These are phyloP conservation scores for Limnanthes douglasii DNA, from an alignment of 345 rosid genomes.

Conservation along the genomic window DNA sequence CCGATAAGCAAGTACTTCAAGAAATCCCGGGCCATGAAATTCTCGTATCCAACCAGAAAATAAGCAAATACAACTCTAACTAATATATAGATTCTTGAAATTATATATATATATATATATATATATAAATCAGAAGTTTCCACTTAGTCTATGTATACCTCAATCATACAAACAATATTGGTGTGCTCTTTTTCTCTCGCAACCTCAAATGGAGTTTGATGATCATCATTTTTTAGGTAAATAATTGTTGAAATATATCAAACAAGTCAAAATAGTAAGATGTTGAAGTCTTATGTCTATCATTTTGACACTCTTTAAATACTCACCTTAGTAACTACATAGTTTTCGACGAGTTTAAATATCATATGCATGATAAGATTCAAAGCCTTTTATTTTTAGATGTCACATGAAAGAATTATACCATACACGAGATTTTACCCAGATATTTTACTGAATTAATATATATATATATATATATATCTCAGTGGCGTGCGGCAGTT, in stretches of 20 bases:
- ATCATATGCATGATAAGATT: too few species aligned
- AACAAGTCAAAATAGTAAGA: conserved; percentile 2
- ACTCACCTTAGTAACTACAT: too few species aligned
- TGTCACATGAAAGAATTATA: too few species aligned
- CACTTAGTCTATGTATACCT: conserved; percentile 27
- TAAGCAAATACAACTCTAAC: conserved; percentile 61
- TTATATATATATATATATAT: neutral
- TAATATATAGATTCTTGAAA: neutral
- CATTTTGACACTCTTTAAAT: too few species aligned
- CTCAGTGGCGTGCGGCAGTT: too few species aligned
- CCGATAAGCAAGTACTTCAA: conserved; percentile 72
- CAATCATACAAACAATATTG: conserved; percentile 72
- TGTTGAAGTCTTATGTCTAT: too few species aligned
- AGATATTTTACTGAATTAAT: too few species aligned
- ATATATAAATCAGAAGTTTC: neutral
- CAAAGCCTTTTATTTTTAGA: too few species aligned
- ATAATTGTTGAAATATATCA: conserved; percentile 49
- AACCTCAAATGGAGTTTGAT: conserved; percentile 79
- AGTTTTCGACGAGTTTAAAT: too few species aligned
- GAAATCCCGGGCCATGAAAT: conserved; percentile 71
- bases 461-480: too few species aligned
- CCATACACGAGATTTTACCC: too few species aligned
- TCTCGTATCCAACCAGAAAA: conserved; percentile 97
- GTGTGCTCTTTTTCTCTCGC: conserved; percentile 67
- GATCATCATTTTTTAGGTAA: conserved; percentile 68